Conservation (phyloP, 495 filamentous ascomycete species). For the Delitschia confertaspora region DNA sequence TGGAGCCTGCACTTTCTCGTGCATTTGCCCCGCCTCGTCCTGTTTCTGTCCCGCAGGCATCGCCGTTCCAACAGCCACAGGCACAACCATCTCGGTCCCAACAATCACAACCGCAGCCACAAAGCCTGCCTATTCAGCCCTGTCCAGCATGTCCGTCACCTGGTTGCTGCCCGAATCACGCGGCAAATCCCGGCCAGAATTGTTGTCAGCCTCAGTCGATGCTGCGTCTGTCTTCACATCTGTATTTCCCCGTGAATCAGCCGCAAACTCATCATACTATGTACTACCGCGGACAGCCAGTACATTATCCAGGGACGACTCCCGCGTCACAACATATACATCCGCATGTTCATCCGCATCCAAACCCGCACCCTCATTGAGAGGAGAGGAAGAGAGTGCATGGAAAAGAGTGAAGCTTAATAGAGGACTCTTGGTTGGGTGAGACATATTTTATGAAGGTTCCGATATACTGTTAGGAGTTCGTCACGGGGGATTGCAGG, state of each 20-base stretch:
- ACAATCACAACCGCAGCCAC: conserved; percentile 10
- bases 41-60: conserved; percentile 7
- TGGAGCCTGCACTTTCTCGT: conserved; percentile 11
- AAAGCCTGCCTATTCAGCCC: background rate
- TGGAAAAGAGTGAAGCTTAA: no score
- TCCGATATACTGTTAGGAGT: no score
- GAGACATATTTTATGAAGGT: no score
- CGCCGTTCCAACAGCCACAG: background rate
- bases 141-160: background rate
- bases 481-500: no score
- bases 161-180: conserved; percentile 6
- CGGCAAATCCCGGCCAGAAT: background rate
- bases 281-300: background rate
- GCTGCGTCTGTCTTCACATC: background rate
- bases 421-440: no score
- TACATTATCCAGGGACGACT: background rate
- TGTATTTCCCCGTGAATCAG: background rate
- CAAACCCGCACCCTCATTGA: background rate
- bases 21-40: conserved; percentile 1
- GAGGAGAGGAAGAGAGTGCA: no score
- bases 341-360: background rate
- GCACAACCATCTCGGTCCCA: background rate
- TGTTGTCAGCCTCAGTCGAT: background rate
- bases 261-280: background rate
- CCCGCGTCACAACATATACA: background rate